Conservation (phyloP, 768 basidiomycete species). For the Kondoa malvinella region DNA sequence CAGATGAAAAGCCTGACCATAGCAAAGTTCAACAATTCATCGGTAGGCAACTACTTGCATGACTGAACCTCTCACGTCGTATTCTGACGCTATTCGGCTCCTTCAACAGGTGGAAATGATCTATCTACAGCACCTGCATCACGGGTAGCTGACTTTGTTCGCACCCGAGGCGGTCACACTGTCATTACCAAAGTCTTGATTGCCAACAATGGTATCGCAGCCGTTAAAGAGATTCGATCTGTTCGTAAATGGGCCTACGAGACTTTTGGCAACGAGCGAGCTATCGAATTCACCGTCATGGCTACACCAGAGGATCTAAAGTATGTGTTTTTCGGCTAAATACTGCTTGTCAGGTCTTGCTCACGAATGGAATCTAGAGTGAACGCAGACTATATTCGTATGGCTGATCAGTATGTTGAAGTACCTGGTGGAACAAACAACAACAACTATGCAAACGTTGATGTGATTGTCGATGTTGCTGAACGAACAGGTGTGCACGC, state of each 20-base stretch:
- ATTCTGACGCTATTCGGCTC: not conserved
- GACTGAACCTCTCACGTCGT: not conserved
- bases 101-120: conserved; percentile 67
- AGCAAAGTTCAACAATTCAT: conserved; percentile 27
- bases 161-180: conserved; percentile 79
- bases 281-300: conserved; percentile 98
- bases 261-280: conserved; percentile 88
- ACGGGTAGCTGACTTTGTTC: conserved; percentile 76
- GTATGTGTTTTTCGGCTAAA: conserved; percentile 1
- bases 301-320: conserved; percentile 96
- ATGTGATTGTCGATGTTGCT: conserved; percentile 93
- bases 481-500: conserved; percentile 95
- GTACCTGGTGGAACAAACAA: conserved; percentile 97
- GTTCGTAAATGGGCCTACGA: conserved; percentile 99
- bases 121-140: conserved; percentile 65
- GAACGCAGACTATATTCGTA: conserved; percentile 98
- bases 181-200: conserved; percentile 99
- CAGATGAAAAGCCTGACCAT: conserved; percentile 21
- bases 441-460: conserved; percentile 99
- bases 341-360: not conserved
- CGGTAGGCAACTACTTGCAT: conserved; percentile 21
- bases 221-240: conserved; percentile 87
- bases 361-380: conserved; percentile 35
- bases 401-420: conserved; percentile 98
- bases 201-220: conserved; percentile 70